Evolutionary conservation across 345 rosid genomes (phyloP).

Genomic region (Limnanthes douglasii): DNA sequence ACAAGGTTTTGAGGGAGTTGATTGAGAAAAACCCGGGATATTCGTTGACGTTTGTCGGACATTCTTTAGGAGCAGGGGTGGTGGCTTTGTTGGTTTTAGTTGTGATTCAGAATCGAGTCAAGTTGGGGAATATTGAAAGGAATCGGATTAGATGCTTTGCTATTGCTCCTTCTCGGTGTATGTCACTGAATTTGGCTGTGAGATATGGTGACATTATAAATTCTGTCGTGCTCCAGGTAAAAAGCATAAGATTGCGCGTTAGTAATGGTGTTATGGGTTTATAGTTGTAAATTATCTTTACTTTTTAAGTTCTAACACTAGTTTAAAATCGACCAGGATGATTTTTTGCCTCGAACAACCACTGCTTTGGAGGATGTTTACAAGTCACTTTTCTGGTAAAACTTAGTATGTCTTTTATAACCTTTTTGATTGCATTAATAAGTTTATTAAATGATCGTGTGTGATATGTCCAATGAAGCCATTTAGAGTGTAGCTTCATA

Average conservation of each 20-base stretch:
- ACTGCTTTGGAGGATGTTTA: conserved; percentile 65
- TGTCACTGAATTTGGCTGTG: conserved; percentile 85
- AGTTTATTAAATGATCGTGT: too few species aligned
- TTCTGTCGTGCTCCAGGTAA: conserved; percentile 82
- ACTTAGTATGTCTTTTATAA: conserved; percentile 22
- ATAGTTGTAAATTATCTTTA: not conserved
- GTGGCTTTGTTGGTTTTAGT: conserved; percentile 51
- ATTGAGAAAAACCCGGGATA: conserved; percentile 45
- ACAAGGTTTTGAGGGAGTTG: conserved; percentile 38
- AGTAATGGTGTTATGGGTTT: not conserved
- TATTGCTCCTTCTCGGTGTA: conserved; percentile 82
- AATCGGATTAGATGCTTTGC: conserved; percentile 75
- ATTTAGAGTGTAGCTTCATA: too few species aligned
- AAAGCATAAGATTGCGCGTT: not conserved
- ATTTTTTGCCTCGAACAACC: conserved; percentile 89
- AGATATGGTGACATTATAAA: conserved; percentile 81
- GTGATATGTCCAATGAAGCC: too few species aligned
- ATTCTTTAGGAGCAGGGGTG: conserved; percentile 84
- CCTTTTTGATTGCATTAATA: conserved; percentile 9
- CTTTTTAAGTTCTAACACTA: conserved; percentile 3
- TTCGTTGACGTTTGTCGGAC: conserved; percentile 75
- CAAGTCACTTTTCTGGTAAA: conserved; percentile 82
- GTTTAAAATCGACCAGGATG: conserved; percentile 46
- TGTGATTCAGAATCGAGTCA: conserved; percentile 39
- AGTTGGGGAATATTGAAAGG: conserved; percentile 60